Percentiles rank a stretch among this genome's conserved stretches.
Conservation (phyloP, 345 rosid species). For the thale cress (Arabidopsis thaliana) region TAIR10.1 NC_003074.8:20012001-20012500, state of each 20-base stretch:
- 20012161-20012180: slow-evolving; percentile 99
- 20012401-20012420: slow-evolving; percentile 68
- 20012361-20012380: slow-evolving; percentile 93
- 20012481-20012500: neutral
- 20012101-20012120: slow-evolving; percentile 85
- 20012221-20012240: neutral
- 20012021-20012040: slow-evolving; percentile 41
- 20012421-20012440: slow-evolving; percentile 6
- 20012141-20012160: slow-evolving; percentile 96
- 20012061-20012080: neutral
- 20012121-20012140: slow-evolving; percentile 91
- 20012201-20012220: slow-evolving; percentile 88
- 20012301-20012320: slow-evolving; percentile 56
- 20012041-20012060: neutral
- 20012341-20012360: slow-evolving; percentile 97
- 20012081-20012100: neutral
- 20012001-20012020: slow-evolving; percentile 91
- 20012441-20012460: slow-evolving; percentile 14
- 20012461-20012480: slow-evolving; percentile 12
- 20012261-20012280: neutral
- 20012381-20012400: slow-evolving; percentile 98
- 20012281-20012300: neutral
- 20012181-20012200: slow-evolving; percentile 98
- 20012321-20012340: slow-evolving; percentile 93
- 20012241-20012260: neutral